These are phyloP conservation scores for Cryptomeria japonica DNA, from an alignment of 75 land plant species.

Conservation along the genomic window DNA sequence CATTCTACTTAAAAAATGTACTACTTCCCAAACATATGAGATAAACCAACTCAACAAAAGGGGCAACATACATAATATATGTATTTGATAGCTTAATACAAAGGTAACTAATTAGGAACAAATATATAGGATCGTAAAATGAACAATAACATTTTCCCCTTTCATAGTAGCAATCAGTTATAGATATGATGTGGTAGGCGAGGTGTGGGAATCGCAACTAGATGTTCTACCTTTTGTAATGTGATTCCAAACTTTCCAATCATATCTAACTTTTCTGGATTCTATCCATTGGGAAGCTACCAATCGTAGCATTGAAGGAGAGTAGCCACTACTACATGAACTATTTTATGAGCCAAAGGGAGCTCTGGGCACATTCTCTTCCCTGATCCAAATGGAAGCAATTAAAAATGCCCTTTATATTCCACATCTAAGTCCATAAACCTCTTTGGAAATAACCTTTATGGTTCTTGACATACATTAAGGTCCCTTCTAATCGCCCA, in stretches of 20 bases:
- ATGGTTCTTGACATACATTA: background rate
- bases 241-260: slow-evolving; percentile 65
- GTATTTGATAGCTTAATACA: too few relatives aligned
- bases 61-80: too few relatives aligned
- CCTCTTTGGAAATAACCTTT: background rate
- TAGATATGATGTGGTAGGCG: background rate
- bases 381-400: slow-evolving; percentile 73
- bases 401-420: slow-evolving; percentile 46
- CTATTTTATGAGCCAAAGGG: slow-evolving; percentile 49
- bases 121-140: too few relatives aligned
- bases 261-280: slow-evolving; percentile 60
- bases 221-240: slow-evolving; percentile 33
- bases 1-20: too few relatives aligned
- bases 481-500: slow-evolving; percentile 4
- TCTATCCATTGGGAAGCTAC: slow-evolving; percentile 34
- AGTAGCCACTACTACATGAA: slow-evolving; percentile 47
- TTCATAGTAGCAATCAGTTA: background rate
- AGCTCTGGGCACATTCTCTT: slow-evolving; percentile 64
- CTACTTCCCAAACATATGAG: too few relatives aligned
- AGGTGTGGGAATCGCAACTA: slow-evolving; percentile 12
- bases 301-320: slow-evolving; percentile 60
- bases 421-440: slow-evolving; percentile 31
- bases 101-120: too few relatives aligned
- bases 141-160: too few relatives aligned
- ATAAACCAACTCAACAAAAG: too few relatives aligned